Conservation (phyloP, 164 flowering plant genomes). For the Echeveria elegans region DNA sequence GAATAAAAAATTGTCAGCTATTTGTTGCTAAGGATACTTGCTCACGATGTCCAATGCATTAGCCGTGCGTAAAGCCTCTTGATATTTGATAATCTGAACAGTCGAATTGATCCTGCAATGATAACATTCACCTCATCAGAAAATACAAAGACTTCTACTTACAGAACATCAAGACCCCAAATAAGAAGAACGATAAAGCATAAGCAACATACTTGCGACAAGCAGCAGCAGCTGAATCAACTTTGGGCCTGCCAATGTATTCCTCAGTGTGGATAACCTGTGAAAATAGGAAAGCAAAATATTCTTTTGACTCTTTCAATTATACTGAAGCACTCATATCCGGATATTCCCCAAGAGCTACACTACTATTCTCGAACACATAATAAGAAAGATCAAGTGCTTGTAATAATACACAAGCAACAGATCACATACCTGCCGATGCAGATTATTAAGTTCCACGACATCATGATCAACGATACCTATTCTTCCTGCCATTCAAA, state of each 20-base stretch:
- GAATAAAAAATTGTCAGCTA: not conserved
- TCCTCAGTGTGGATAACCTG: conserved; percentile 91
- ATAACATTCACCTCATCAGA: not conserved
- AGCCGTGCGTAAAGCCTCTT: conserved; percentile 63
- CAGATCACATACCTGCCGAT: conserved; percentile 60
- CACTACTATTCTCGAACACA: not conserved
- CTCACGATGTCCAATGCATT: conserved; percentile 88
- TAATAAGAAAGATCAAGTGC: too few species aligned
- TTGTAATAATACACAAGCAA: not conserved
- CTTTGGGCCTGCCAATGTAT: conserved; percentile 81
- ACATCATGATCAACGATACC: conserved; percentile 94
- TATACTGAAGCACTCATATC: not conserved
- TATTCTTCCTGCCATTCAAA: conserved; percentile 43
- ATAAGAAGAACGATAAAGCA: not conserved
- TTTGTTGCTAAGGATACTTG: conserved; percentile 52
- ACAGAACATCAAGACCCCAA: not conserved
- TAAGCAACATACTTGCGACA: conserved; percentile 67
- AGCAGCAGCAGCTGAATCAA: conserved; percentile 90
- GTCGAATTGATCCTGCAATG: conserved; percentile 72
- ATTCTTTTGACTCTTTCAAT: not conserved
- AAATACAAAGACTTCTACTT: not conserved
- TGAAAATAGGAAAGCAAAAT: not conserved
- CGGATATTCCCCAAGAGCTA: not conserved
- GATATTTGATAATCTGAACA: conserved; percentile 55
- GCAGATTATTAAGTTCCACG: conserved; percentile 94